These are phyloP conservation scores for Madurella fahalii DNA, from an alignment of 2,329 filamentous ascomycete species.

Conservation along the genomic window DNA sequence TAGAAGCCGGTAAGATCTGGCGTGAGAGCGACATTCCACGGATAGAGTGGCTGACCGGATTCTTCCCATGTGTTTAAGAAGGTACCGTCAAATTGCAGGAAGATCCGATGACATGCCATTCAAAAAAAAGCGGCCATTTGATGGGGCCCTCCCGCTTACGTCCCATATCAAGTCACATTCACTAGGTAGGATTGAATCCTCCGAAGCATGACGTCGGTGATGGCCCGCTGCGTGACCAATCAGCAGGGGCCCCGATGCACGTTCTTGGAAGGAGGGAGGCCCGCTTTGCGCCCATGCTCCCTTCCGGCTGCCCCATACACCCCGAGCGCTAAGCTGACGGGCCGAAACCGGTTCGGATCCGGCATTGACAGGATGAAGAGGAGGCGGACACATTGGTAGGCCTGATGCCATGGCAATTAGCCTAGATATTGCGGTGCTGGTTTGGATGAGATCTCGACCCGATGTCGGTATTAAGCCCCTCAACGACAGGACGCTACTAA, in stretches of 20 bases:
- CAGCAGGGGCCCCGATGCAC: constrained; percentile 5
- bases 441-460: no score
- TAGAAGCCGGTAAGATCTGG: no score
- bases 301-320: neutral
- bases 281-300: neutral
- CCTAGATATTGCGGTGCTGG: neutral
- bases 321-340: neutral
- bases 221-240: neutral
- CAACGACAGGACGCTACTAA: neutral
- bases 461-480: neutral
- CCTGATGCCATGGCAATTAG: neutral
- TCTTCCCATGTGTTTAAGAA: no score
- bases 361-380: neutral
- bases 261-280: constrained; percentile 8
- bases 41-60: no score
- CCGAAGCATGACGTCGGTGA: no score
- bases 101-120: no score
- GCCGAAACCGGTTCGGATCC: constrained; percentile 1
- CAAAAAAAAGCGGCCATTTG: no score
- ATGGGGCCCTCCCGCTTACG: no score
- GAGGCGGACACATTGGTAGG: neutral
- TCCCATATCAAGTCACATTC: no score
- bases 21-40: no score
- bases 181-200: no score
- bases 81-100: no score